Evolutionary conservation across 257 asterid species (phyloP).

Genomic region (Eustoma russellianum): DNA sequence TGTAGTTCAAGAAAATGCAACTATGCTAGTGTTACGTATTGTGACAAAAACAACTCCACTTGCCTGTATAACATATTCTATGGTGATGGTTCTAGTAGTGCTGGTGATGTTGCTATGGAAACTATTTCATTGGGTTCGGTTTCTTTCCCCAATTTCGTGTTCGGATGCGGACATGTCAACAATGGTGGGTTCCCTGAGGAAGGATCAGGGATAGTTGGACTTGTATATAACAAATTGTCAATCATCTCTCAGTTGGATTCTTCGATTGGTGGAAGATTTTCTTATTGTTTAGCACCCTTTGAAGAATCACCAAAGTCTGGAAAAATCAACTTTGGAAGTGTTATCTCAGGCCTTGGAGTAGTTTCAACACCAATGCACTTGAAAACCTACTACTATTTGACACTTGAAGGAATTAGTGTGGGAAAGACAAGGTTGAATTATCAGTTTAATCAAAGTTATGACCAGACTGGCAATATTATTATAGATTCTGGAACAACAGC

Average conservation of each 20-base stretch:
- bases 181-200: constrained; percentile 15
- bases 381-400: constrained; percentile 29
- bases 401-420: constrained; percentile 38
- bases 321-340: constrained; percentile 43
- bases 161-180: constrained; percentile 53
- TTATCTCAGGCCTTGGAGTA: constrained; percentile 26
- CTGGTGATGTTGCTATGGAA: constrained; percentile 42
- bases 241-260: constrained; percentile 38
- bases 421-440: constrained; percentile 19
- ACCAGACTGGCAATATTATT: constrained; percentile 12
- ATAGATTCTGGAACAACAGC: constrained; percentile 58
- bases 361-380: constrained; percentile 37
- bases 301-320: constrained; percentile 16
- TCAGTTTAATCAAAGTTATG: background rate
- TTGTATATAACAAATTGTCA: constrained; percentile 44
- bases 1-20: constrained; percentile 34
- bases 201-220: constrained; percentile 55
- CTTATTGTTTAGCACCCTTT: constrained; percentile 48
- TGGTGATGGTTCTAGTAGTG: constrained; percentile 30
- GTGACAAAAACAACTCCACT: background rate
- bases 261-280: constrained; percentile 35
- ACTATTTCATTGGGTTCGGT: constrained; percentile 30
- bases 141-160: constrained; percentile 18
- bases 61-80: constrained; percentile 26
- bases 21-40: constrained; percentile 10